Base-by-base conservation (phyloP, 805 yeast species). In the Yarrowia sp. region DNA sequence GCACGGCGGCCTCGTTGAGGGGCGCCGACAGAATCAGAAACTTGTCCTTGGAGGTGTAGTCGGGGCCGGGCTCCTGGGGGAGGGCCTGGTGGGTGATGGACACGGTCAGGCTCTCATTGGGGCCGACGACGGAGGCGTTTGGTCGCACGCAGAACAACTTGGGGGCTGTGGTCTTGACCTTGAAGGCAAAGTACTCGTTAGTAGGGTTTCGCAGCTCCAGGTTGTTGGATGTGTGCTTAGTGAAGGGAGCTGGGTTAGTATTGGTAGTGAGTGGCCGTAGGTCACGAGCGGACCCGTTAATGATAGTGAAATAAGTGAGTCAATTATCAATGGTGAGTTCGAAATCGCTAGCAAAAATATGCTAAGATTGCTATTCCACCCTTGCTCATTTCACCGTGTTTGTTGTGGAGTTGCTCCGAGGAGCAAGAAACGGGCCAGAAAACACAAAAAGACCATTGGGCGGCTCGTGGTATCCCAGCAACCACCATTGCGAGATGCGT, bases 121-220 rank as follows among this genome's bases (percentile, higher is more conserved):
- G 92, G 30, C 80, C 81, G 65, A 95, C 80, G 36, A 88, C 76
- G 16, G 95, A 85, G 66, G 98, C 93, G 76, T 92, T 95, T 68
- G 99, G 99, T 78, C 97, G 88, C 62, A 95, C 98, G 76, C 97
- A 90, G 81, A 92, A 83, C 76, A 90, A 81, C 76, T 90, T 92
- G 67, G 99, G 99, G 10, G 98, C 98, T 7, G 99, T 95, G 51
- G 99, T 93, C 79, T 93, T 95, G 73, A 95, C 98, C 80, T 95
- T 95, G 82, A 91, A 95, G 32, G 97, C 97, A 49, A 86, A 81
- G 33, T 85, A 78, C 64, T 80, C 80, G 16, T 83, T 76, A 43
- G 87, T 79, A 70, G 85, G 87, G 75, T 89, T 88, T 33, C 40
- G 68, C 68, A 86, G 81, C 49, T 78, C 75, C 71, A 86, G 79